These are phyloP conservation scores for Spirogloea muscicola DNA, from an alignment of 139 green algal species.

Conservation along the genomic window DNA sequence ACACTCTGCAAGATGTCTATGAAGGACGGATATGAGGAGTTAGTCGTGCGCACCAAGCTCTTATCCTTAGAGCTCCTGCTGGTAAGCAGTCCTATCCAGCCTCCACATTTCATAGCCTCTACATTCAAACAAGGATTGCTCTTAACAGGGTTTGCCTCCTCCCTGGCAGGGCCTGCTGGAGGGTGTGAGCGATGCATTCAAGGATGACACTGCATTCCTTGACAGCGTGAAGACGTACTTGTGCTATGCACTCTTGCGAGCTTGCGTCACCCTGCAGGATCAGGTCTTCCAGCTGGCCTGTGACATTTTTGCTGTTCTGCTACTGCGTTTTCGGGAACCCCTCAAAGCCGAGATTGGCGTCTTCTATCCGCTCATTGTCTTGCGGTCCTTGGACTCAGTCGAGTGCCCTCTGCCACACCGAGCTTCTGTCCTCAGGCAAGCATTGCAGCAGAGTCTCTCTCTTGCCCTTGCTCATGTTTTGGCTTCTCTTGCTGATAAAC, in stretches of 20 bases:
- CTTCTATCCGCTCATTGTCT: constrained; percentile 90
- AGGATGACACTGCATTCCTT: constrained; percentile 26
- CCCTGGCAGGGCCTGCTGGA: constrained; percentile 24
- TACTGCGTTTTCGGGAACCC: constrained; percentile 70
- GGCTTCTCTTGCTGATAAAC: too few relatives aligned
- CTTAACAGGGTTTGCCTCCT: neutral
- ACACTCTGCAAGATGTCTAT: constrained; percentile 79
- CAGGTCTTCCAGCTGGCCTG: constrained; percentile 27
- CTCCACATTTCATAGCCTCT: neutral
- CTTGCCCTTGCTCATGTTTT: too few relatives aligned
- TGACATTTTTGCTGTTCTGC: constrained; percentile 79
- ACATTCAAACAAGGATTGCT: neutral
- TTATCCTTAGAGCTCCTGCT: constrained; percentile 94
- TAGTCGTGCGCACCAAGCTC: constrained; percentile 37
- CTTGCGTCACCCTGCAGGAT: constrained; percentile 18
- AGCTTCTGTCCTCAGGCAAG: constrained; percentile 49
- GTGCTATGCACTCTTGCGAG: constrained; percentile 28
- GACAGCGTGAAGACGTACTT: constrained; percentile 40
- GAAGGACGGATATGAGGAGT: constrained; percentile 39
- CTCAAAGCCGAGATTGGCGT: constrained; percentile 87
- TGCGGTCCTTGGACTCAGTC: constrained; percentile 72
- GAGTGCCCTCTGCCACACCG: constrained; percentile 19
- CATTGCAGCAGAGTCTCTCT: too few relatives aligned
- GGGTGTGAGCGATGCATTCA: constrained; percentile 19
- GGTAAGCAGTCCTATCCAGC: constrained; percentile 13